Evolutionary conservation across 1,139 yeast genomes (phyloP).

Genomic region (Candida smagusa): DNA sequence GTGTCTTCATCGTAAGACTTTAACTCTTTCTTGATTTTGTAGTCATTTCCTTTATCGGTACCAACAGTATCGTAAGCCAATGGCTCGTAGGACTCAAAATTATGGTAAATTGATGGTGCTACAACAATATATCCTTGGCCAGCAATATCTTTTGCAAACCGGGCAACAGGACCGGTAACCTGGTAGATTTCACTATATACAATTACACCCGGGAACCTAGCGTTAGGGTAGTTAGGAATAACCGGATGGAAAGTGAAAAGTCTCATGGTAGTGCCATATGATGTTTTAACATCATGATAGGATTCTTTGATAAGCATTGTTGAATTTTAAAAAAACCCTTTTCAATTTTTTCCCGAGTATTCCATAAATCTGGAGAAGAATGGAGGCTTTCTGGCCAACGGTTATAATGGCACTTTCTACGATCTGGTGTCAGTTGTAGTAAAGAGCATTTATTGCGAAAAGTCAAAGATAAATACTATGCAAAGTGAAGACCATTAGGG

Average conservation of each 20-base stretch:
- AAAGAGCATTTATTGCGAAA: too few species aligned
- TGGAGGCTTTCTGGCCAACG: too few species aligned
- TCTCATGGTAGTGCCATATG: constrained; percentile 66
- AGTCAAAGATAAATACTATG: too few species aligned
- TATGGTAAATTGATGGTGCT: constrained; percentile 77
- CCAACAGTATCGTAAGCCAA: constrained; percentile 71
- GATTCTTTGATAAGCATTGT: constrained; percentile 68
- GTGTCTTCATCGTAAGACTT: constrained; percentile 77
- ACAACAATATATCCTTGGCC: constrained; percentile 77
- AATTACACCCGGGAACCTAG: constrained; percentile 76
- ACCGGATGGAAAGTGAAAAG: constrained; percentile 66
- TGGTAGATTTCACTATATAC: constrained; percentile 82
- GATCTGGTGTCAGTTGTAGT: too few species aligned
- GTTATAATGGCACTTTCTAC: too few species aligned
- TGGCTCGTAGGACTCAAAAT: constrained; percentile 62
- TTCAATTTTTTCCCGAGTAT: background rate
- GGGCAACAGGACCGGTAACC: constrained; percentile 73
- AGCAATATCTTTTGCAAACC: constrained; percentile 77
- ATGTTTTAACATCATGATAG: constrained; percentile 61
- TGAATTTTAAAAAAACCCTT: background rate
- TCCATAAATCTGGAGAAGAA: too few species aligned
- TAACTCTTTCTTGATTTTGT: constrained; percentile 65
- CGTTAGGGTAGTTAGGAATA: constrained; percentile 68
- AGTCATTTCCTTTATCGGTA: constrained; percentile 70
- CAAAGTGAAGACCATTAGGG: background rate